These are phyloP conservation scores for Cyclotella choctawhatcheeana DNA, from an alignment of 108 stramenopile genomes.

Conservation along the genomic window DNA sequence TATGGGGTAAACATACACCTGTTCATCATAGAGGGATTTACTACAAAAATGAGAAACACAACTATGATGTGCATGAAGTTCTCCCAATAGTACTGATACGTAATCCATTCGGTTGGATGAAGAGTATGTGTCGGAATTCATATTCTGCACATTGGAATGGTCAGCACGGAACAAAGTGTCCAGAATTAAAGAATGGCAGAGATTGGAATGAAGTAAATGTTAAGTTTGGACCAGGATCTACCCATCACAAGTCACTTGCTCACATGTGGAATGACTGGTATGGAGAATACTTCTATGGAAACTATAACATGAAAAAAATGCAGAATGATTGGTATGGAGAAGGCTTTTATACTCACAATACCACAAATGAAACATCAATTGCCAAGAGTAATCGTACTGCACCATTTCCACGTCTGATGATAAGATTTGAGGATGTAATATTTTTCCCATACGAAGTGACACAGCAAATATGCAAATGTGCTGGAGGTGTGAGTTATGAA, in stretches of 20 bases:
- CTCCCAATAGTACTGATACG: slow-evolving; percentile 78
- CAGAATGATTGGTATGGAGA: too few relatives aligned
- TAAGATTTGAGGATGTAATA: slow-evolving; percentile 70
- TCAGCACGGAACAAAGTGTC: slow-evolving; percentile 25
- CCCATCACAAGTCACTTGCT: slow-evolving; percentile 59
- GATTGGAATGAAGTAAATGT: slow-evolving; percentile 71
- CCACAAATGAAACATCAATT: slow-evolving; percentile 10
- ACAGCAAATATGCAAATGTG: slow-evolving; percentile 70
- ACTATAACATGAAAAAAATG: not conserved
- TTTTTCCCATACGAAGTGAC: slow-evolving; percentile 65
- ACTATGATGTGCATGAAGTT: slow-evolving; percentile 41
- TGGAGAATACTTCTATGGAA: slow-evolving; percentile 54
- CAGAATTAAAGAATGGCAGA: slow-evolving; percentile 21
- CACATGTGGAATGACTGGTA: slow-evolving; percentile 89
- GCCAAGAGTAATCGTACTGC: slow-evolving; percentile 6
- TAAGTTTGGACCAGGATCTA: slow-evolving; percentile 57
- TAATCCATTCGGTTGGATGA: slow-evolving; percentile 81
- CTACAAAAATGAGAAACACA: slow-evolving; percentile 18
- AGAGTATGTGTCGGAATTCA: slow-evolving; percentile 69
- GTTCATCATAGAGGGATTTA: slow-evolving; percentile 26
- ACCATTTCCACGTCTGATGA: slow-evolving; percentile 64
- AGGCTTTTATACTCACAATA: too few relatives aligned
- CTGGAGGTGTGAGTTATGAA: slow-evolving; percentile 74
- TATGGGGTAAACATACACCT: slow-evolving; percentile 71
- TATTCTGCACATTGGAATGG: slow-evolving; percentile 53